phyloP scores from a whole-genome alignment of 768 basidiomycete species.

The Daedaleopsis nitida region DNA sequence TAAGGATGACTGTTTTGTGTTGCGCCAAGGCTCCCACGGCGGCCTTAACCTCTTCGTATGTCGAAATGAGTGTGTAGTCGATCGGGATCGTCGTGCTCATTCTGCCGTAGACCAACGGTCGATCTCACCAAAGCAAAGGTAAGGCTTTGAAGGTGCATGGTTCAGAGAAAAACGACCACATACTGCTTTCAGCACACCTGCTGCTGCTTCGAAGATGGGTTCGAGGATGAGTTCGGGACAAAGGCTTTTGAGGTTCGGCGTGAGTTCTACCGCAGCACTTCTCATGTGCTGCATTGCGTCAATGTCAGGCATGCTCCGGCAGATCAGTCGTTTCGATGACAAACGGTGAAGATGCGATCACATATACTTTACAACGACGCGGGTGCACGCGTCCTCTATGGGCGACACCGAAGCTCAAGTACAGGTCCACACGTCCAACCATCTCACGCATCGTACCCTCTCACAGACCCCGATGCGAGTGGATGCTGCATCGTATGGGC shows the following conservation, averaged over 20 bases:
- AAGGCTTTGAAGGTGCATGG: too few species aligned
- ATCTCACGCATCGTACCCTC: background rate
- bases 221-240: too few species aligned
- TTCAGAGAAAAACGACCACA: too few species aligned
- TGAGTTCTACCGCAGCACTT: background rate
- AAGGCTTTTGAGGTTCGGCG: too few species aligned
- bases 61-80: slow-evolving; percentile 1
- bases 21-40: background rate
- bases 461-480: background rate
- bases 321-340: background rate
- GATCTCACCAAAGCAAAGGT: too few species aligned
- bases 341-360: background rate
- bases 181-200: too few species aligned
- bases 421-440: background rate
- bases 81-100: too few species aligned
- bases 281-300: background rate
- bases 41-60: background rate
- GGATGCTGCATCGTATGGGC: background rate
- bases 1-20: slow-evolving; percentile 31
- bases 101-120: too few species aligned
- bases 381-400: background rate
- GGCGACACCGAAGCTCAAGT: background rate
- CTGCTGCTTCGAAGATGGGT: too few species aligned
- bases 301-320: background rate
- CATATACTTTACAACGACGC: background rate